Conservation (phyloP, 768 basidiomycete species). For the Floccularia luteovirens region DNA sequence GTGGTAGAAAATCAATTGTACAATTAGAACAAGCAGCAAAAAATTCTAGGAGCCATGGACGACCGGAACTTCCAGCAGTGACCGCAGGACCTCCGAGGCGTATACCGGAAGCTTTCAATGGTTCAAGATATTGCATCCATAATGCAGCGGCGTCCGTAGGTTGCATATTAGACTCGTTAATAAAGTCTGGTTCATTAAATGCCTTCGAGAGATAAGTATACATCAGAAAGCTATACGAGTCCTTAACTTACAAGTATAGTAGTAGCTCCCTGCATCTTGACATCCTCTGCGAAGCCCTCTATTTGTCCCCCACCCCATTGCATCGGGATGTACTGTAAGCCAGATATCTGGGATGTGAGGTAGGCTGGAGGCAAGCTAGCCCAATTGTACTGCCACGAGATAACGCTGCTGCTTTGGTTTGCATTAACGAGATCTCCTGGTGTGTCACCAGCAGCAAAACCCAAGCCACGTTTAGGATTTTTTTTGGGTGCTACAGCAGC, state of each 20-base stretch:
- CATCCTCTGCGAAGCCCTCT: slow-evolving; percentile 26
- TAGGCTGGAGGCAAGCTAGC: slow-evolving; percentile 33
- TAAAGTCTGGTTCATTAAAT: slow-evolving; percentile 50
- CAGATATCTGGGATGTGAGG: slow-evolving; percentile 24
- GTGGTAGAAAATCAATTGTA: slow-evolving; percentile 42
- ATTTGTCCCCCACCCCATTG: slow-evolving; percentile 40
- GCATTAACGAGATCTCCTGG: slow-evolving; percentile 34
- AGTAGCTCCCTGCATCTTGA: slow-evolving; percentile 38
- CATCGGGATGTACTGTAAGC: slow-evolving; percentile 43
- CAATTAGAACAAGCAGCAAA: slow-evolving; percentile 43
- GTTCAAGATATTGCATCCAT: slow-evolving; percentile 53
- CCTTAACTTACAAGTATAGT: slow-evolving; percentile 32
- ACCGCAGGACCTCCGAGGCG: slow-evolving; percentile 53
- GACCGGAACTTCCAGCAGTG: slow-evolving; percentile 45
- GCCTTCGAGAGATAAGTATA: slow-evolving; percentile 28
- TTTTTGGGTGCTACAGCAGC: slow-evolving; percentile 16
- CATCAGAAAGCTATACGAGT: slow-evolving; percentile 13
- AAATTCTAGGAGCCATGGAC: slow-evolving; percentile 60
- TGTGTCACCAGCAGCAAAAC: slow-evolving; percentile 29
- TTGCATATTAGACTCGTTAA: slow-evolving; percentile 35
- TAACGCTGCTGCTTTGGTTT: slow-evolving; percentile 34
- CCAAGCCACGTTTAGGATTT: slow-evolving; percentile 40
- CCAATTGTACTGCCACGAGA: slow-evolving; percentile 52
- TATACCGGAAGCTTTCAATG: slow-evolving; percentile 40
- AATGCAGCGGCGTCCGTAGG: slow-evolving; percentile 38